Conservation (phyloP, 192 early-diverging fungal species). For the Gamsiella multidivaricata region DNA sequence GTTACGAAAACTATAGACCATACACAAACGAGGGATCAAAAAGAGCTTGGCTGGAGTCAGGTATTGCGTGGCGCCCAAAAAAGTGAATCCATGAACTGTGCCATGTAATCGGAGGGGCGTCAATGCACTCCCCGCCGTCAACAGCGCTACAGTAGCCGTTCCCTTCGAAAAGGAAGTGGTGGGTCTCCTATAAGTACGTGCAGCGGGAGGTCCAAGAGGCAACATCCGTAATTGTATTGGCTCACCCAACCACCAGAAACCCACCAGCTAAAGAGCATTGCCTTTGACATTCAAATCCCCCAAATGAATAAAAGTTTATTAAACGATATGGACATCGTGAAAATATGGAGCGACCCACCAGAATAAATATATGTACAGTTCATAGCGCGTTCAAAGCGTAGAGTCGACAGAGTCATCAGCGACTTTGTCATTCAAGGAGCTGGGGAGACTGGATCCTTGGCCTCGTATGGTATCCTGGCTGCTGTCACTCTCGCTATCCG, state of each 20-base stretch:
- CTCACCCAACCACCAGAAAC: slow-evolving; percentile 30
- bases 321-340: too few relatives aligned
- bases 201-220: slow-evolving; percentile 27
- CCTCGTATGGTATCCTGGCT: slow-evolving; percentile 6
- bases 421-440: not conserved
- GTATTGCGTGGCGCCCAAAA: slow-evolving; percentile 1
- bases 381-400: too few relatives aligned
- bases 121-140: slow-evolving; percentile 20
- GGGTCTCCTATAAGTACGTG: slow-evolving; percentile 17
- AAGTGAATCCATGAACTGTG: slow-evolving; percentile 31
- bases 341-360: too few relatives aligned
- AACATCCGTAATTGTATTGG: slow-evolving; percentile 22
- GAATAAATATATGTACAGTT: too few relatives aligned
- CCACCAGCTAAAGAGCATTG: slow-evolving; percentile 27
- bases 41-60: too few relatives aligned
- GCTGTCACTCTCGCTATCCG: slow-evolving; percentile 14
- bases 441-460: not conserved
- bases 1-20: too few relatives aligned
- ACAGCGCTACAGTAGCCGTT: slow-evolving; percentile 17
- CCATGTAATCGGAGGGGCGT: slow-evolving; percentile 36
- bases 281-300: slow-evolving; percentile 8
- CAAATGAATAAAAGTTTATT: not conserved
- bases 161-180: slow-evolving; percentile 15
- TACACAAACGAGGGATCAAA: too few relatives aligned
- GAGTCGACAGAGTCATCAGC: not conserved